Conservation (phyloP, 495 filamentous ascomycete genomes). For the Hyaloscypha finlandica region DNA sequence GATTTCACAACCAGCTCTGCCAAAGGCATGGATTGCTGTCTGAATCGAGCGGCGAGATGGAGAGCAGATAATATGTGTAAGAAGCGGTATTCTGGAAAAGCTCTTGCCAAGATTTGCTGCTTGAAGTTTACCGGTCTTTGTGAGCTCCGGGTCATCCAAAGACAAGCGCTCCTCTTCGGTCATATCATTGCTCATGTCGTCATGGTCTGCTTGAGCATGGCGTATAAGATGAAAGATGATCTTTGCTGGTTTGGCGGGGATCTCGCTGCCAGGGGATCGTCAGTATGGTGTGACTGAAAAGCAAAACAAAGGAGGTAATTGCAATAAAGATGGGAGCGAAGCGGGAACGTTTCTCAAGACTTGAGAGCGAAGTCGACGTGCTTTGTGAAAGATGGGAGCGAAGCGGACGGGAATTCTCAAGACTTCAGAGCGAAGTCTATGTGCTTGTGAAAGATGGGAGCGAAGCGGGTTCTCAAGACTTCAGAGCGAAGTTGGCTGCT, state of each 20-base stretch:
- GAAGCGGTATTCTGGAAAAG: slow-evolving; percentile 10
- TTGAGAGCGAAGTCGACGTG: no score
- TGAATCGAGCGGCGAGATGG: slow-evolving; percentile 17
- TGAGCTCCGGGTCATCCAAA: slow-evolving; percentile 12
- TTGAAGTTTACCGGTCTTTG: not conserved
- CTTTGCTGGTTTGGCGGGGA: not conserved
- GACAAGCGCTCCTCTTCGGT: not conserved
- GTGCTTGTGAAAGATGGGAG: no score
- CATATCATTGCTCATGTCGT: not conserved
- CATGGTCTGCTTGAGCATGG: slow-evolving; percentile 18
- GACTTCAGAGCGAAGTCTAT: no score
- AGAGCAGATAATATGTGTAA: slow-evolving; percentile 17
- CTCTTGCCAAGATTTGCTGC: slow-evolving; percentile 10
- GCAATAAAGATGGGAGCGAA: no score
- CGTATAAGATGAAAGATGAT: slow-evolving; percentile 21
- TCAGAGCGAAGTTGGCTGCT: no score
- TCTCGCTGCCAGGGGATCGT: no score
- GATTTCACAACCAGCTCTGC: not conserved
- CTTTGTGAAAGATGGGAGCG: no score
- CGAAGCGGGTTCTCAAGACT: no score
- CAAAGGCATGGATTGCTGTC: slow-evolving; percentile 6
- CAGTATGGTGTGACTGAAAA: no score
- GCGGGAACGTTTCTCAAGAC: no score
- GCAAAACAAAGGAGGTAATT: no score
- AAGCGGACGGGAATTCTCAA: no score